phyloP scores from a whole-genome alignment of 176 grass and related monocot genomes.

The Panicum miliaceum region DNA sequence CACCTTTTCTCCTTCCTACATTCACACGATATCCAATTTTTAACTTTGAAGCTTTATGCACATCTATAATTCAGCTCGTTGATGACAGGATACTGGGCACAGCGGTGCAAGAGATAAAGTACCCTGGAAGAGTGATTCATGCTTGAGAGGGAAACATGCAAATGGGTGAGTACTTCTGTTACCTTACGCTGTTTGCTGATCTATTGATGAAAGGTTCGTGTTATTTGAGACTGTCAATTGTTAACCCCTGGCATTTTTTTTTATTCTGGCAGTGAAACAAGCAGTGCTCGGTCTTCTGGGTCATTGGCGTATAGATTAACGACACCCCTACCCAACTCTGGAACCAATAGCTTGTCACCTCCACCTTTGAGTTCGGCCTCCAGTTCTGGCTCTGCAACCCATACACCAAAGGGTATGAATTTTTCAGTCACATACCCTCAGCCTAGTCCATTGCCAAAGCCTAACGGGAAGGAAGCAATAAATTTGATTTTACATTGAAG shows the following conservation, averaged over 20 bases:
- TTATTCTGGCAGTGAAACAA: constrained; percentile 51
- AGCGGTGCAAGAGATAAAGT: constrained; percentile 55
- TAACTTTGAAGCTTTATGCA: not conserved
- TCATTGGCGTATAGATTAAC: constrained; percentile 47
- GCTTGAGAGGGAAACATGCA: constrained; percentile 53
- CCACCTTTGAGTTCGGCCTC: constrained; percentile 39
- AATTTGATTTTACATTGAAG: constrained; percentile 43
- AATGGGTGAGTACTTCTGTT: constrained; percentile 48
- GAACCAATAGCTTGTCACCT: constrained; percentile 52
- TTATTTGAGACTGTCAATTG: constrained; percentile 7
- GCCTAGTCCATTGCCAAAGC: constrained; percentile 52
- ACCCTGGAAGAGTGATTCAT: constrained; percentile 56
- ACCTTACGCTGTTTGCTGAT: not conserved
- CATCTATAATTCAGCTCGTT: constrained; percentile 18
- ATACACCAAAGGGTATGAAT: constrained; percentile 44
- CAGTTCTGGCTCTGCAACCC: constrained; percentile 52
- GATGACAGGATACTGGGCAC: constrained; percentile 56
- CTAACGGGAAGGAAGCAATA: constrained; percentile 53
- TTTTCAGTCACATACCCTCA: constrained; percentile 39
- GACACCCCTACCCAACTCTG: constrained; percentile 44
- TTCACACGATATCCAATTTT: not conserved
- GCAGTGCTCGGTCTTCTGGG: constrained; percentile 47
- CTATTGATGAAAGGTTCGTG: constrained; percentile 20
- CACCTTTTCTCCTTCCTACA: not conserved
- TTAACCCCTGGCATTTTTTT: constrained; percentile 19